Conservation (phyloP, 2,329 filamentous ascomycete species). For the Corynespora cassiicola region DNA sequence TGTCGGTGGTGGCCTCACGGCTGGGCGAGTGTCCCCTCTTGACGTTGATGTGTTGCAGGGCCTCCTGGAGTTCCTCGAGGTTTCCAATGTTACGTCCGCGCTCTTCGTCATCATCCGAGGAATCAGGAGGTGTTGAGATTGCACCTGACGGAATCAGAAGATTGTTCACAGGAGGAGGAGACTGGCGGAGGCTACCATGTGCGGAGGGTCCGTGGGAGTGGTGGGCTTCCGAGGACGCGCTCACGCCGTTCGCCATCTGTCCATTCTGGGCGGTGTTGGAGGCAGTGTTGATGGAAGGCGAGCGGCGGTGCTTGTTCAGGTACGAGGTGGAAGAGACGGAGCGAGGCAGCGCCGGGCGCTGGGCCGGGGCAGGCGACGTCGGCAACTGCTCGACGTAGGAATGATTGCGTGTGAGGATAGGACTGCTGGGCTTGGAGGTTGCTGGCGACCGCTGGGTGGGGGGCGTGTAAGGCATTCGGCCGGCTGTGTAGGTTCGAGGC, state of each 20-base stretch:
- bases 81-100: constrained; percentile 54
- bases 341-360: constrained; percentile 58
- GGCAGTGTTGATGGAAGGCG: constrained; percentile 55
- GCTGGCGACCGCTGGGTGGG: constrained; percentile 70
- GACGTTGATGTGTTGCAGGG: constrained; percentile 79
- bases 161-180: constrained; percentile 81
- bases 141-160: constrained; percentile 80
- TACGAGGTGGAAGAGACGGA: constrained; percentile 67
- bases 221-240: constrained; percentile 23
- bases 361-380: constrained; percentile 39
- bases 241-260: constrained; percentile 29
- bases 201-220: constrained; percentile 39
- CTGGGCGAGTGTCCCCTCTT: constrained; percentile 65
- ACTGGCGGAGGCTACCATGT: constrained; percentile 75
- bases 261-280: constrained; percentile 40
- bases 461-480: constrained; percentile 86
- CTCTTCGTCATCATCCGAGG: constrained; percentile 89
- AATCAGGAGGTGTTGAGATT: constrained; percentile 91
- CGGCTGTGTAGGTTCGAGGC: constrained; percentile 40
- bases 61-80: constrained; percentile 76
- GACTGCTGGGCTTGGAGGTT: constrained; percentile 61
- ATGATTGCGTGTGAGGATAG: constrained; percentile 56
- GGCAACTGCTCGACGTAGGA: constrained; percentile 54
- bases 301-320: constrained; percentile 66
- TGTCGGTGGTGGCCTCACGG: constrained; percentile 32